Evolutionary conservation across 768 basidiomycete species (phyloP).

Genomic region (Leccinellum luteum): DNA sequence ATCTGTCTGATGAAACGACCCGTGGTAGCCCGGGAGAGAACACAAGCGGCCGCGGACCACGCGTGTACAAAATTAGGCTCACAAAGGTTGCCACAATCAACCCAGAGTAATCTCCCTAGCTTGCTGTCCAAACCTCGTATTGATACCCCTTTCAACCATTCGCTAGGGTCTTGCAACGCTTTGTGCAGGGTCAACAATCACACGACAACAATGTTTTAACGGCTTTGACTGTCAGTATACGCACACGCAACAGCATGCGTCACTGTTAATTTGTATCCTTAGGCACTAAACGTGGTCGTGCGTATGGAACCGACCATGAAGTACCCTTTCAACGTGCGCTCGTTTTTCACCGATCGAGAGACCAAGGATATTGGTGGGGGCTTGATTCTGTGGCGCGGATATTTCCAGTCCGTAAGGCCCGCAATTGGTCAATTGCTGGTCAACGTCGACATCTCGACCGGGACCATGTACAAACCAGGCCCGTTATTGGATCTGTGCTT

Average conservation of each 20-base stretch:
- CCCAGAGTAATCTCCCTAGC: conserved; percentile 40
- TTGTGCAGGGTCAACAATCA: conserved; percentile 61
- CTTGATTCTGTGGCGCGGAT: conserved; percentile 73
- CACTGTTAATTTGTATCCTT: conserved; percentile 1
- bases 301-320: conserved; percentile 69
- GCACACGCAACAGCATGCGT: not conserved
- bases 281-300: conserved; percentile 75
- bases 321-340: conserved; percentile 70
- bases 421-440: conserved; percentile 60
- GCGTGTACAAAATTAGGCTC: conserved; percentile 64
- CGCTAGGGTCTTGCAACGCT: conserved; percentile 58
- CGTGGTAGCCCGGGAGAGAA: conserved; percentile 34
- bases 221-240: conserved; percentile 52
- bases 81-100: conserved; percentile 59
- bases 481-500: conserved; percentile 55
- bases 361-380: conserved; percentile 56
- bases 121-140: conserved; percentile 21
- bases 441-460: conserved; percentile 78
- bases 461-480: conserved; percentile 71
- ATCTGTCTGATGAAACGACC: conserved; percentile 40
- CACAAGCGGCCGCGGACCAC: conserved; percentile 44
- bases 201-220: conserved; percentile 68
- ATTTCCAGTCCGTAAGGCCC: conserved; percentile 77
- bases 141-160: conserved; percentile 2
- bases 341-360: conserved; percentile 65